phyloP scores from a whole-genome alignment of 2,329 filamentous ascomycete genomes.

The Scopulariopsis brevicaulis region DNA sequence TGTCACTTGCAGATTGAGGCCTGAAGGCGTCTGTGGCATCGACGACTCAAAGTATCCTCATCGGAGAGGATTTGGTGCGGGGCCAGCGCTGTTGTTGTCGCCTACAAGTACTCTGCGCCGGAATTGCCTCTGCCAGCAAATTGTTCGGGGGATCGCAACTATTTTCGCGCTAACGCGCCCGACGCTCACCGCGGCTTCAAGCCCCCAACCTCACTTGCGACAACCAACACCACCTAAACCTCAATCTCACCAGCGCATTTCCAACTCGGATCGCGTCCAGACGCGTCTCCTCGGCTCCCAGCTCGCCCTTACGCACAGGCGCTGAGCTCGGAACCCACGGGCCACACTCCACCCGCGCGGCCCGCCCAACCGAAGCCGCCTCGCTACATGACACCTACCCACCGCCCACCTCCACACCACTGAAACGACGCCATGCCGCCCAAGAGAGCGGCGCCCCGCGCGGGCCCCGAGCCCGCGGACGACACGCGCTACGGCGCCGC shows the following conservation, averaged over 20 bases:
- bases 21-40: not conserved
- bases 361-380: not conserved
- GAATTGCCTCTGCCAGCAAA: not conserved
- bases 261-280: not conserved
- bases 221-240: not conserved
- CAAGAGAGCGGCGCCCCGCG: not conserved
- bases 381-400: not conserved
- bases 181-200: not conserved
- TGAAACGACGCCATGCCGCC: not conserved
- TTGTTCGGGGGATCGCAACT: slow-evolving; percentile 1
- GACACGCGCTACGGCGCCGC: slow-evolving; percentile 5
- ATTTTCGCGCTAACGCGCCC: not conserved
- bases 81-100: not conserved
- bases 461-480: slow-evolving; percentile 2
- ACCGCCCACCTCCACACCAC: not conserved
- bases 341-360: not conserved
- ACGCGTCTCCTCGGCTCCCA: not conserved
- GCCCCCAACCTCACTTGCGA: not conserved
- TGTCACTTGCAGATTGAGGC: not conserved
- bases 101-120: not conserved
- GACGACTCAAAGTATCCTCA: not conserved
- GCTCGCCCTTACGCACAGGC: too few species aligned
- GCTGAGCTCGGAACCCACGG: not conserved
- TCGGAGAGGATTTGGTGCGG: not conserved
- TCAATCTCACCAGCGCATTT: not conserved